Evolutionary conservation across 2,329 filamentous ascomycete genomes (phyloP), one percentile per base, ranked within the genome.

Genomic region (Incumbomyces lentus): DNA sequence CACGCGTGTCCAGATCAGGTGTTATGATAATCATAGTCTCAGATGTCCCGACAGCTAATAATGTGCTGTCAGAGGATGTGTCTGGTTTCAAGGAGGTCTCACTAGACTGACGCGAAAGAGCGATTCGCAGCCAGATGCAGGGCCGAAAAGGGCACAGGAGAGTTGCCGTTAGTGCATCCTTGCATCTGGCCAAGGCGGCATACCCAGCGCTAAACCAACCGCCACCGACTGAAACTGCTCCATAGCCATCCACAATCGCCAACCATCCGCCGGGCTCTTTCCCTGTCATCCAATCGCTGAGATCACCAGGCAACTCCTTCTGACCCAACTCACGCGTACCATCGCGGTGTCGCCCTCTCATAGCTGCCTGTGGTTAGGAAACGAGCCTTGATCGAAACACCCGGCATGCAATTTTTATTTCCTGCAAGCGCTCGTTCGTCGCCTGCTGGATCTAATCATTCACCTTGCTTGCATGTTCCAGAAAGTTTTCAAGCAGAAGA

Each of bases 371-470:
- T 45, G 17, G 42, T 33, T 19, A 38, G 42, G 14, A 13, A 31
- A 45, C 30, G 42, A 45, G 34, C 33, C 11, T 22, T 7, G n/a
- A 38, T 19, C 42, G 42, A 45, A 45, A 45, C 42, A 38, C 10
- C 17, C 38, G 42, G 42, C 34, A 45, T 45, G 42, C 42, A 45
- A 45, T 45, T 45, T 26, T 14, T 45, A 45, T 45, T 45, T 45
- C 18, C 33, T 45, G 19, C 42, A 45, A 45, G 42, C 42, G 42
- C 42, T 45, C 22, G 18, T 38, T 38, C 42, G 31, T 37, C 14
- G 33, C 18, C 34, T 38, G 22, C 34, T 35, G 41, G 34, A 22
- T 37, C 33, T 45, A 38, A 45, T 45, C 34, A 37, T 38, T 31
- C 34, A 38, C 42, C 42, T 45, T 37, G 34, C 42, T 14, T 37